Base-by-base conservation (phyloP, 345 rosid species). In the Clarkia xantiana region DNA sequence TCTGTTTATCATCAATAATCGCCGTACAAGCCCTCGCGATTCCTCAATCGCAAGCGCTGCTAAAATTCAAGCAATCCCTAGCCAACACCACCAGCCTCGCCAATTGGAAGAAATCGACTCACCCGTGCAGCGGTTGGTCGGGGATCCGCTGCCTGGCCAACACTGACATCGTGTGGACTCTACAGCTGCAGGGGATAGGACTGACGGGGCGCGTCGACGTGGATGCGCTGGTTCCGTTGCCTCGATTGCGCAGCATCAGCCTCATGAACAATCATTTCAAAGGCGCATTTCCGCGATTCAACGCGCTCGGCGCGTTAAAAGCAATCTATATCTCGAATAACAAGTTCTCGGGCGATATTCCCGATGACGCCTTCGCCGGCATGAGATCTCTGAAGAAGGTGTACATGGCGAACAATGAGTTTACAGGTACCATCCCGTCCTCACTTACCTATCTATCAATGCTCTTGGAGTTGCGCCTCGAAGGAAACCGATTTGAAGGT, bases 371-470 rank as follows among this genome's bases (percentile, higher is more conserved):
- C 18, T 91, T 91, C 52, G 59, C 40, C 17, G 82, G 84, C 11
- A 67, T 86, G 93, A 9, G 34, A n/a, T 66, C 68, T 54, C 63
- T 86, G 62, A 86, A 69, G 79, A 91, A 76, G 63, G 18, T 91
- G 12, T 45, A 67, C 47, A 49, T 83, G 17, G 73, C 73, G 2
- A 9, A 72, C 0, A 91, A 86, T 45, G 19, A 45, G 14, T 81
- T 91, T 40, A 11, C 49, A 0, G 98, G 94, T 14, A 51, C 55
- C 18, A 78, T 91, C 61, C 96, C 94, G 14, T 11, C 61, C 1
- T 86, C 94, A 1, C 51, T 91, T 40, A 44, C 67, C 6, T 34
- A 50, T 10, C 45, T 74, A 59, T 59, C 83, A 0, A 81, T 67
- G 72, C 80, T 86, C 50, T 9, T 68, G 45, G 80, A 68, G 14